A percentile compares a stretch with the other conserved stretches of the same genome.
phyloP scores from a whole-genome alignment of 768 basidiomycete species.

The Boletus pseudo-olivaceus region DNA sequence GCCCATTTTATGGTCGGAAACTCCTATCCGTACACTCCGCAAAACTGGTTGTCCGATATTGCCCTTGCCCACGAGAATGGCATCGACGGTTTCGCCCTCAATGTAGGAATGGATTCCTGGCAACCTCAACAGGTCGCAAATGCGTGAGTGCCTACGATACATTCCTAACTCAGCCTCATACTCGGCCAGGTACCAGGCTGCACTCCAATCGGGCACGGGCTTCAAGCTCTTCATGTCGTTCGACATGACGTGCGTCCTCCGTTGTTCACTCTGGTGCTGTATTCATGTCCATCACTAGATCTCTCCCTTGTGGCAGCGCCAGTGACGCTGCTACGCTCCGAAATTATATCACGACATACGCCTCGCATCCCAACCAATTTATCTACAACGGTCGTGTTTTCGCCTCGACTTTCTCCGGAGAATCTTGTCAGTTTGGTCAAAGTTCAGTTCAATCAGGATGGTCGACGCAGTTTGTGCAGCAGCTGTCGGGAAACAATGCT shows the following conservation, averaged over 20 bases:
- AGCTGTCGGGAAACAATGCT: conserved; percentile 41
- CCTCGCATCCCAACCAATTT: conserved; percentile 58
- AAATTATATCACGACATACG: conserved; percentile 50
- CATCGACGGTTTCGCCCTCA: conserved; percentile 70
- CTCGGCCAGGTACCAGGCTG: conserved; percentile 50
- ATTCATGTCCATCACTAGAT: conserved; percentile 32
- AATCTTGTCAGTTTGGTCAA: conserved; percentile 65
- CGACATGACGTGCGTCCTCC: conserved; percentile 63
- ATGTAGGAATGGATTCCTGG: conserved; percentile 64
- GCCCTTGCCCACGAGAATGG: conserved; percentile 51
- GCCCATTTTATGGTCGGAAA: conserved; percentile 66
- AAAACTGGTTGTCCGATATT: conserved; percentile 49
- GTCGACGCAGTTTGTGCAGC: conserved; percentile 49
- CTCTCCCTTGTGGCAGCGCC: conserved; percentile 49
- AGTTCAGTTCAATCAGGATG: conserved; percentile 50
- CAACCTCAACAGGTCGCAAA: conserved; percentile 57
- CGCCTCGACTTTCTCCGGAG: conserved; percentile 71
- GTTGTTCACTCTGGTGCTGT: background rate
- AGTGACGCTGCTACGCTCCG: conserved; percentile 50
- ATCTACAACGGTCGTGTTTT: conserved; percentile 45
- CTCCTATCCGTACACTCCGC: conserved; percentile 52
- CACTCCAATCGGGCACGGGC: conserved; percentile 44
- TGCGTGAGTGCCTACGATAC: conserved; percentile 43
- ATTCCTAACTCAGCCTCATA: conserved; percentile 13
- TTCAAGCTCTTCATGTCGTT: conserved; percentile 78